Evolutionary conservation across 164 flowering plant genomes (phyloP), one percentile per base, ranked within the genome.

Genomic region (Umbellularia californica): DNA sequence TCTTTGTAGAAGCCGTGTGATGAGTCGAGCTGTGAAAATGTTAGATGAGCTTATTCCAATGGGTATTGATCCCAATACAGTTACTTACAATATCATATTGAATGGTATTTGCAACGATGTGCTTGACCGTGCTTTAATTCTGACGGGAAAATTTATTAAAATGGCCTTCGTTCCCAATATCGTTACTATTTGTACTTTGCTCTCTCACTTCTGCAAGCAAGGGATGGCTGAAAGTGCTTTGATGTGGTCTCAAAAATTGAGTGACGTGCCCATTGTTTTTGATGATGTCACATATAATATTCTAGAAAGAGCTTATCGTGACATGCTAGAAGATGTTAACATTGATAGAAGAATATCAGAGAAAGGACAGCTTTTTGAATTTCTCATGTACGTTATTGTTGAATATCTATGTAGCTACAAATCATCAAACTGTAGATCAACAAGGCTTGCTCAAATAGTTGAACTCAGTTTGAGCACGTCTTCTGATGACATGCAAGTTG

Each of bases 31-130:
- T 70, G 85, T 90, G 58, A 83, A 75, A 79, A 74, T 91, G 84
- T 83, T 95, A 69, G 85, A 93, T 79, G 89, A 88, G 80, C 92
- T 93, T 77, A 79, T 92, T 72, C 78, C 89, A 19, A 69, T 77
- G 2, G 98, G 98, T 72, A 27, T 92, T 78, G 78, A 86, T 80
- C 98, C 93, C 12, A 76, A 90, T 75, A 89, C 92, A 22, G 90
- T 91, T 28, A 95, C 98, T 12, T 95, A 93, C 82, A 93, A 93
- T 83, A 92, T 88, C 50, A 77, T 93, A 85, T 63, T 95, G 78
- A 90, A 83, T 80, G 96, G 86, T 74, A 77, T 88, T 73, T 95
- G 97, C 76, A 69, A 81, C 79, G 96, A 90, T 77, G 79, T 87
- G 68, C 81, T 91, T 30, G 95, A 92, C 62, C 90, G 84, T 69